Evolutionary conservation across 2,329 filamentous ascomycete species (phyloP).

Genomic region (Orbilia javanica): DNA sequence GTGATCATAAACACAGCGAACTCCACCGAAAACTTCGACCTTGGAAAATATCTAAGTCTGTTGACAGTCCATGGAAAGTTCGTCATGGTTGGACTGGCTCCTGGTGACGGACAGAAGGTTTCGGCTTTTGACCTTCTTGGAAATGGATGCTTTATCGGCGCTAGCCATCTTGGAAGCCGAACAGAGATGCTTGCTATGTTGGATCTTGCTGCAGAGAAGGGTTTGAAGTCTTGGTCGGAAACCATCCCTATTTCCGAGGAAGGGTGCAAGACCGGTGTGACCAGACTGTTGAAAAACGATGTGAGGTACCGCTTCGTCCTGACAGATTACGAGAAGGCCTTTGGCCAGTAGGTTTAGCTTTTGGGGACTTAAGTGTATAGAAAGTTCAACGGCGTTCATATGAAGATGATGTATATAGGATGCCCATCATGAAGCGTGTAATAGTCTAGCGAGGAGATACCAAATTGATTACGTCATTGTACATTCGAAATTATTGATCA

Average conservation of each 20-base stretch:
- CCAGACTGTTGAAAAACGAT: conserved; percentile 77
- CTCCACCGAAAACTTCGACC: conserved; percentile 74
- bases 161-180: conserved; percentile 78
- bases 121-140: conserved; percentile 66
- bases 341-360: conserved; percentile 66
- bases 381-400: conserved; percentile 11
- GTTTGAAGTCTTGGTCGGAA: conserved; percentile 73
- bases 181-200: conserved; percentile 80
- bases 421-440: conserved; percentile 32
- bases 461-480: conserved; percentile 28
- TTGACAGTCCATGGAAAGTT: conserved; percentile 76
- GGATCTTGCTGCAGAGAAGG: conserved; percentile 77
- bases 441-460: conserved; percentile 26
- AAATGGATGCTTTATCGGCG: conserved; percentile 73
- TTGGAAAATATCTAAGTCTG: conserved; percentile 79
- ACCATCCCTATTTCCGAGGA: conserved; percentile 42
- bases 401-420: conserved; percentile 40
- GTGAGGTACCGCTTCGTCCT: conserved; percentile 80
- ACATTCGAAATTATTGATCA: not conserved
- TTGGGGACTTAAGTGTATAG: conserved; percentile 8
- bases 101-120: conserved; percentile 65
- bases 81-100: conserved; percentile 72
- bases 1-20: conserved; percentile 82
- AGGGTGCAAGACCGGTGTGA: conserved; percentile 68
- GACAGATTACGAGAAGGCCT: conserved; percentile 76